These are phyloP conservation scores for Pichia sp. DNA, from an alignment of 1,139 yeast species.

Conservation along the genomic window DNA sequence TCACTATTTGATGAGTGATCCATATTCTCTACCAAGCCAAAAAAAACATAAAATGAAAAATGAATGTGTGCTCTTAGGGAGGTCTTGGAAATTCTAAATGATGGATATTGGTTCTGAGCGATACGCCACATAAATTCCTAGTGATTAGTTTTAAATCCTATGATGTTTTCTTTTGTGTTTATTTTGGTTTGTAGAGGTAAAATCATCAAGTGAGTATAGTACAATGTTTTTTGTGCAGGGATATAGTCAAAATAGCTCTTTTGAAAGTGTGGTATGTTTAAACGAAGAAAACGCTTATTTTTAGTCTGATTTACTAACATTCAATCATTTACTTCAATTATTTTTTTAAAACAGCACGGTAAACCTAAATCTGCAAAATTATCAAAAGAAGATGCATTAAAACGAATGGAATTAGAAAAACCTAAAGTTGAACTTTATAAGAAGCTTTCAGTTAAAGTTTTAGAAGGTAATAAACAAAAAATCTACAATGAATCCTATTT, in stretches of 20 bases:
- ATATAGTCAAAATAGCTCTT: conserved; percentile 11
- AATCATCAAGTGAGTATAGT: neutral
- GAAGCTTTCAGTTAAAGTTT: conserved; percentile 38
- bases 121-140: neutral
- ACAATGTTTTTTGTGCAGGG: conserved; percentile 17
- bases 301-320: neutral
- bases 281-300: neutral
- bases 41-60: neutral
- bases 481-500: conserved; percentile 40
- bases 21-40: neutral
- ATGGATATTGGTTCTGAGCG: neutral
- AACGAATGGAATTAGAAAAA: conserved; percentile 51
- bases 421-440: conserved; percentile 50
- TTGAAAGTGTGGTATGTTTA: conserved; percentile 13
- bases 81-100: neutral
- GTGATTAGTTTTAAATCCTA: neutral
- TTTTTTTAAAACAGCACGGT: conserved; percentile 45
- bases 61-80: too few species aligned
- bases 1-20: neutral
- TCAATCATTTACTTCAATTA: neutral
- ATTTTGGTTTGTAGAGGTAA: neutral
- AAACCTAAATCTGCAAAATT: conserved; percentile 50
- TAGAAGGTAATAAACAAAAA: conserved; percentile 32
- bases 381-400: conserved; percentile 46
- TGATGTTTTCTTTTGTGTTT: neutral